A percentile compares a stretch with the other conserved stretches of the same genome.
Evolutionary conservation across 1,284 basidiomycete species (phyloP).

Genomic region (Cryptococcus hybrid): DNA sequence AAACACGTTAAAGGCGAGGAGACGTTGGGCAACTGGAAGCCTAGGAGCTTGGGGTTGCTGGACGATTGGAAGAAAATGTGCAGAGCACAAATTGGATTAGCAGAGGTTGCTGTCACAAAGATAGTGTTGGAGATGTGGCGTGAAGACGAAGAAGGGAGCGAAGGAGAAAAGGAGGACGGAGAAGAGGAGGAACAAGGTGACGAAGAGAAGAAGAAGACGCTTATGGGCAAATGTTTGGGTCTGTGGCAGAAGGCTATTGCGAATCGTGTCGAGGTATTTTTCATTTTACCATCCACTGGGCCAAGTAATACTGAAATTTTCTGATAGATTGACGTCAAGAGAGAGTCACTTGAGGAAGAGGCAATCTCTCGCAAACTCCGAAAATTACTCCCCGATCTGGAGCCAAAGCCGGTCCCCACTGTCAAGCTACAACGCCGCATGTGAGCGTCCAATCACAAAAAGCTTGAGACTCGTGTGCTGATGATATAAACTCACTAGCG

Average conservation of each 20-base stretch:
- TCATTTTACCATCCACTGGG: neutral
- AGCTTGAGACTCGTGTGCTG: neutral
- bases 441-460: conserved; percentile 52
- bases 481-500: conserved; percentile 53
- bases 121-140: conserved; percentile 60
- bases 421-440: conserved; percentile 66
- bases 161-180: conserved; percentile 41
- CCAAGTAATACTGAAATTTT: neutral
- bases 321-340: conserved; percentile 49
- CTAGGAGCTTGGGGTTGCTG: conserved; percentile 81
- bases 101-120: conserved; percentile 85
- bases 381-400: conserved; percentile 54
- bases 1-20: conserved; percentile 94
- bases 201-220: conserved; percentile 61
- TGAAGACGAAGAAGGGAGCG: conserved; percentile 11
- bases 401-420: conserved; percentile 40
- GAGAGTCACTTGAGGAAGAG: conserved; percentile 53
- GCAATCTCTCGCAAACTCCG: conserved; percentile 50
- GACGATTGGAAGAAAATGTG: conserved; percentile 75
- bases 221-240: conserved; percentile 64
- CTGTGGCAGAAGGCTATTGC: conserved; percentile 83
- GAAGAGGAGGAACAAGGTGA: conserved; percentile 59
- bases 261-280: conserved; percentile 65
- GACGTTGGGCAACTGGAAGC: conserved; percentile 72
- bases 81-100: conserved; percentile 67